Evolutionary conservation across 1,139 yeast species (phyloP).

Genomic region (Diutina catenulata): DNA sequence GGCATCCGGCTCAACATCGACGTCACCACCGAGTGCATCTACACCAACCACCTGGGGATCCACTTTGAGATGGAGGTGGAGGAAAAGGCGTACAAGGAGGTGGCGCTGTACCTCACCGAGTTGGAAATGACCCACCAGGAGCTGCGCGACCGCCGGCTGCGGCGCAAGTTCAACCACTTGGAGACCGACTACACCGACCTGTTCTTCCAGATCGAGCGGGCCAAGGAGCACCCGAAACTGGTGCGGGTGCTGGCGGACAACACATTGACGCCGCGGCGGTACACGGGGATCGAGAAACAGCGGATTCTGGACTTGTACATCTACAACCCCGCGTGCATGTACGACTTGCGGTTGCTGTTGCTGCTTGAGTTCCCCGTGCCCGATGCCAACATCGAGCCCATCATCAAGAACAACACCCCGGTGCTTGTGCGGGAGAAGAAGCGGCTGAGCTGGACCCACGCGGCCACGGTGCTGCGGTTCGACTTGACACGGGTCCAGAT

Average conservation of each 20-base stretch:
- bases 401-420: slow-evolving; percentile 30
- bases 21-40: slow-evolving; percentile 65
- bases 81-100: slow-evolving; percentile 51
- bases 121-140: slow-evolving; percentile 37
- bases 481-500: slow-evolving; percentile 55
- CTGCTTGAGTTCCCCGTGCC: slow-evolving; percentile 65
- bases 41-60: slow-evolving; percentile 44
- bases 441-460: slow-evolving; percentile 51
- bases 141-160: slow-evolving; percentile 19
- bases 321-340: slow-evolving; percentile 65
- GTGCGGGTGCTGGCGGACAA: slow-evolving; percentile 57
- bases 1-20: slow-evolving; percentile 60
- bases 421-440: slow-evolving; percentile 49
- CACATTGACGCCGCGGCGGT: slow-evolving; percentile 46
- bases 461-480: slow-evolving; percentile 57
- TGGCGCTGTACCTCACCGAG: slow-evolving; percentile 45
- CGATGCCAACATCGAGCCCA: slow-evolving; percentile 36
- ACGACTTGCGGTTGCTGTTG: slow-evolving; percentile 66
- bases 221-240: slow-evolving; percentile 45
- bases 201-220: slow-evolving; percentile 24
- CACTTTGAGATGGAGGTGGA: slow-evolving; percentile 63
- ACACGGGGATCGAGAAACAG: slow-evolving; percentile 60
- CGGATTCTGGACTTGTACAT: slow-evolving; percentile 61
- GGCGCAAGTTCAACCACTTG: slow-evolving; percentile 27
- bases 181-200: slow-evolving; percentile 33